A percentile compares a stretch with the other conserved stretches of the same genome.
Conservation (phyloP, 805 yeast genomes). For the Debaryomyces maramus region DNA sequence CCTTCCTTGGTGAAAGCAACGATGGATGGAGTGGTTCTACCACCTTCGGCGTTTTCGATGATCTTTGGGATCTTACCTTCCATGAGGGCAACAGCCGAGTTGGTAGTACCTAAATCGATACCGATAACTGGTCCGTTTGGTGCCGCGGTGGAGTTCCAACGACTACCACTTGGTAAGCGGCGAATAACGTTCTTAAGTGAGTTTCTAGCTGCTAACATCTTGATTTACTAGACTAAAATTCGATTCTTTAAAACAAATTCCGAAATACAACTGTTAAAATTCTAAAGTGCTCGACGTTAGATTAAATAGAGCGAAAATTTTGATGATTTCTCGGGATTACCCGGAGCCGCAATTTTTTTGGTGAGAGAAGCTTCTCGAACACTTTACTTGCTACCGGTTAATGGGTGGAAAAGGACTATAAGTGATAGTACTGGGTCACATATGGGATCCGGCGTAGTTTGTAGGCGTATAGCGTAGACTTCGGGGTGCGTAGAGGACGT, state of each 20-base stretch:
- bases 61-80: conserved; percentile 77
- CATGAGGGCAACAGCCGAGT: conserved; percentile 85
- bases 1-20: conserved; percentile 93
- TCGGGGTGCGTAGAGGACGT: no score
- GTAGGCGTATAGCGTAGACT: no score
- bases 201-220: conserved; percentile 46
- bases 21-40: conserved; percentile 84
- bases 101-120: conserved; percentile 85
- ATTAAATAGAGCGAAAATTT: conserved; percentile 10
- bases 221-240: no score
- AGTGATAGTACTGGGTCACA: no score
- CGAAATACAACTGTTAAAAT: conserved; percentile 3
- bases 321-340: conserved; percentile 5
- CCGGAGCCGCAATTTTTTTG: conserved; percentile 9
- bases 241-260: no score
- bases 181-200: conserved; percentile 37
- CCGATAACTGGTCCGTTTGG: conserved; percentile 67
- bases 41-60: conserved; percentile 76
- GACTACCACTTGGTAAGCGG: conserved; percentile 29
- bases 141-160: conserved; percentile 33
- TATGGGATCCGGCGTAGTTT: no score
- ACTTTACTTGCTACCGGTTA: no score
- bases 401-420: no score
- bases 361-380: conserved; percentile 1
- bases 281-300: conserved; percentile 7